phyloP scores from a whole-genome alignment of 1,284 basidiomycete species.

The Austroboletus novae-zelandiae region DNA sequence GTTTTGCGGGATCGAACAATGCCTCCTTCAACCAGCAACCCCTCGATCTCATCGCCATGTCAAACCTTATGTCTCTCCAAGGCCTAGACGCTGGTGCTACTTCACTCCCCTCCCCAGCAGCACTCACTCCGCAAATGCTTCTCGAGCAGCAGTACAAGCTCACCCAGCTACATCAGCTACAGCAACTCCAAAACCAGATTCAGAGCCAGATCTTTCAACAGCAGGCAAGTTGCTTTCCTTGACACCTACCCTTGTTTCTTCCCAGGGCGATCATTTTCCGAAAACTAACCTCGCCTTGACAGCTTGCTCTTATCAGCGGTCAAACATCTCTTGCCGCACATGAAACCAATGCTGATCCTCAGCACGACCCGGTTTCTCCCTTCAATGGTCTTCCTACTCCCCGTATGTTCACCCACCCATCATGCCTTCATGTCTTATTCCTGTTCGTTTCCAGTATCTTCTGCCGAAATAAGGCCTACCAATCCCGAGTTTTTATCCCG shows the following conservation, averaged over 20 bases:
- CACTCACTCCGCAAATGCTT: slow-evolving; percentile 40
- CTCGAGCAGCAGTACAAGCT: slow-evolving; percentile 69
- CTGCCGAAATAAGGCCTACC: slow-evolving; percentile 62
- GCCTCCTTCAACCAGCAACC: slow-evolving; percentile 22
- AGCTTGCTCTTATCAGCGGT: slow-evolving; percentile 75
- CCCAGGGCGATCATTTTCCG: slow-evolving; percentile 7
- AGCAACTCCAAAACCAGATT: slow-evolving; percentile 77
- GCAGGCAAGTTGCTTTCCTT: slow-evolving; percentile 49
- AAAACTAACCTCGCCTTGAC: slow-evolving; percentile 13
- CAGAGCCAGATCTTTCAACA: slow-evolving; percentile 84
- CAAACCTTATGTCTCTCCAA: slow-evolving; percentile 46
- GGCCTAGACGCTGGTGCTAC: slow-evolving; percentile 31
- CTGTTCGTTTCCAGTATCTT: slow-evolving; percentile 44
- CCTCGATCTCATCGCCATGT: slow-evolving; percentile 48
- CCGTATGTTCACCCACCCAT: slow-evolving; percentile 41
- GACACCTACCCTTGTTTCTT: slow-evolving; percentile 1
- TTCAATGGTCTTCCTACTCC: slow-evolving; percentile 72
- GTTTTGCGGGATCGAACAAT: slow-evolving; percentile 20
- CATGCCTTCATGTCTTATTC: slow-evolving; percentile 8
- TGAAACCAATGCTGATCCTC: slow-evolving; percentile 36
- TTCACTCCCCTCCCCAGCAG: slow-evolving; percentile 15
- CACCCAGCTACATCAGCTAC: slow-evolving; percentile 70
- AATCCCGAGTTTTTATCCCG: slow-evolving; percentile 62
- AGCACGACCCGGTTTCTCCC: slow-evolving; percentile 36
- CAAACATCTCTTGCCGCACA: slow-evolving; percentile 37